Base-by-base conservation (phyloP, 2,329 filamentous ascomycete species). In the Trichoderma afroharzianum region DNA sequence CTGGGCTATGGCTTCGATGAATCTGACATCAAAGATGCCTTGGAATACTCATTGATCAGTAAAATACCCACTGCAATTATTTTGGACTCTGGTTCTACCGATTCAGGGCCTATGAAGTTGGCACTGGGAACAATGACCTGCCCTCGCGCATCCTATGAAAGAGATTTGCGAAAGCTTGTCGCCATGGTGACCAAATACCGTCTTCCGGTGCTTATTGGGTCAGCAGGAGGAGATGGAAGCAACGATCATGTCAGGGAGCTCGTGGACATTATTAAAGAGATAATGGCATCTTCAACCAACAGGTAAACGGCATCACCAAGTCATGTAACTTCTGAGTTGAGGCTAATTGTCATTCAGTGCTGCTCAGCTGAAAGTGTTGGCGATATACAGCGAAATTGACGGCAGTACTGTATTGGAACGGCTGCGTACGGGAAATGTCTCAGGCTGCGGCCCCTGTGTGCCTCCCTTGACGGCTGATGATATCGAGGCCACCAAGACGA, bases 11-110 rank as follows among this genome's bases (percentile, higher is more conserved):
- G 43, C n/a, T 50, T 50, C n/a, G 43, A 50, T 21, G 43, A 50
- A 21, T 50, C 43, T 8, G 43, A 50, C 9, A 50, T 50, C 9
- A 50, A 21, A 4, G 43, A 30, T 21, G 61, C 61, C 14, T n/a
- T 63, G 14, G 61, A 63, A 63, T 47, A 26, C 26, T 63, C 61
- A 14, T 26, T 30, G 36, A 39, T n/a, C 15, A 47, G 36, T n/a
- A 26, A 26, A n/a, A 30, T 30, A 30, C 81, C 81, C 0, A 79
- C 78, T 0, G 80, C 79, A 15, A 78, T 81, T 8, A 79, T 82
- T n/a, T 68, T 81, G 1, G 80, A 82, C 62, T 79, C 79, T 0
- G 80, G 80, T 0, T 81, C 79, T 0, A 81, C 80, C 1, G 80
- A 81, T 50, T 78, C 78, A 18, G 80, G 80, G 0, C 83, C 83